phyloP scores from a whole-genome alignment of 441 rosid species.

The Omphalea diandra region DNA sequence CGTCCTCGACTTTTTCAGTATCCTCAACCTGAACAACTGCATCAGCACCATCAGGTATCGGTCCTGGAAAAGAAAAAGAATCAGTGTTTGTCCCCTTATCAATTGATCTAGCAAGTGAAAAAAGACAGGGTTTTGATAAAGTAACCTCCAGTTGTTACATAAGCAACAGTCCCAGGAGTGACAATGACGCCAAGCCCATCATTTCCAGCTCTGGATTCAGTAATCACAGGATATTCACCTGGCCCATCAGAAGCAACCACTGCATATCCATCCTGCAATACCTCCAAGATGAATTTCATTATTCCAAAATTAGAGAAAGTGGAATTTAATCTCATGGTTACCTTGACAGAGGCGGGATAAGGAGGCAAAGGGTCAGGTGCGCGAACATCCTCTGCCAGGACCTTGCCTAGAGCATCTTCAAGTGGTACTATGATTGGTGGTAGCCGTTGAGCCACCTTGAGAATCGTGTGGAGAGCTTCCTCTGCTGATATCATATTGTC shows the following conservation, averaged over 20 bases:
- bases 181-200: slow-evolving; percentile 81
- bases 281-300: background rate
- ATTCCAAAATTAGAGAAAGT: background rate
- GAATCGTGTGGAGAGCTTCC: slow-evolving; percentile 60
- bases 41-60: slow-evolving; percentile 96
- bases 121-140: too few relatives aligned
- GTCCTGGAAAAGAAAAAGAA: slow-evolving; percentile 53
- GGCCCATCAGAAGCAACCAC: slow-evolving; percentile 97
- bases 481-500: slow-evolving; percentile 68
- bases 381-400: slow-evolving; percentile 76
- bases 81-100: too few relatives aligned
- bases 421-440: slow-evolving; percentile 53
- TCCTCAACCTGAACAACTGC: slow-evolving; percentile 98
- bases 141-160: slow-evolving; percentile 96
- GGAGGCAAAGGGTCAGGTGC: slow-evolving; percentile 94
- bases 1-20: slow-evolving; percentile 49
- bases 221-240: slow-evolving; percentile 82
- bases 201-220: slow-evolving; percentile 97
- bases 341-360: slow-evolving; percentile 89
- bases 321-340: background rate
- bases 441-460: slow-evolving; percentile 54
- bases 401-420: slow-evolving; percentile 72
- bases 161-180: slow-evolving; percentile 90
- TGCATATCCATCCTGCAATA: slow-evolving; percentile 88
- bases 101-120: background rate